phyloP scores from a whole-genome alignment of 2,329 filamentous ascomycete species.

The Parasarocladium wereldwijsianum region DNA sequence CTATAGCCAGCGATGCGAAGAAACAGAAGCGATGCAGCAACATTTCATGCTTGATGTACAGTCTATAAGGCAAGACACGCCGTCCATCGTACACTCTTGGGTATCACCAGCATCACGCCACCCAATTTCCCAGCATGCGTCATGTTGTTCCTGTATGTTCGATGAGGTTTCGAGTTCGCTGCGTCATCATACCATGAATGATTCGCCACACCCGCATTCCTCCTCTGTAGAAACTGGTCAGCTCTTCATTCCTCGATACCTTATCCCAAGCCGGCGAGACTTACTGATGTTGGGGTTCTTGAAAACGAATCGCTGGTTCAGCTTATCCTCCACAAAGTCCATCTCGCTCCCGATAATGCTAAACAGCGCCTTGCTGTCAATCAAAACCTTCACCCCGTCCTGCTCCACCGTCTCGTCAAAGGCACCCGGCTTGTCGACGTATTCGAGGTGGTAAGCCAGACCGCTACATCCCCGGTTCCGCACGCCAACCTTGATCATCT shows the following conservation, averaged over 20 bases:
- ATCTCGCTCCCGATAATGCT: conserved; percentile 98
- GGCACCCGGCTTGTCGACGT: conserved; percentile 74
- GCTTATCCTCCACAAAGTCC: conserved; percentile 96
- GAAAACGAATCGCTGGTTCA: conserved; percentile 86
- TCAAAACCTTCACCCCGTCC: conserved; percentile 87
- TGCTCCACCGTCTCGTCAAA: conserved; percentile 93
- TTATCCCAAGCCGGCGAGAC: conserved; percentile 25
- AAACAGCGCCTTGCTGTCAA: conserved; percentile 93
- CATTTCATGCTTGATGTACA: too few species aligned
- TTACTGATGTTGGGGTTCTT: conserved; percentile 96
- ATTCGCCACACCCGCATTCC: conserved; percentile 90
- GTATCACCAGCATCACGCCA: too few species aligned
- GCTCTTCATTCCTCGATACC: conserved; percentile 5
- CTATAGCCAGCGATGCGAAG: too few species aligned
- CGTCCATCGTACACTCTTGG: too few species aligned
- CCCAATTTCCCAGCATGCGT: too few species aligned
- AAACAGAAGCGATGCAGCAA: too few species aligned
- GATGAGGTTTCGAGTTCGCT: too few species aligned
- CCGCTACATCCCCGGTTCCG: conserved; percentile 91
- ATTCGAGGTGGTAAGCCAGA: conserved; percentile 84
- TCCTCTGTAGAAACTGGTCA: conserved; percentile 54
- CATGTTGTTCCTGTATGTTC: too few species aligned
- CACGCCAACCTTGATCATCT: conserved; percentile 87
- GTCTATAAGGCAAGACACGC: too few species aligned
- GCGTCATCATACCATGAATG: conserved; percentile 59